These are phyloP conservation scores for Alternaria sp. DNA, from an alignment of 2,329 filamentous ascomycete genomes.

Conservation along the genomic window DNA sequence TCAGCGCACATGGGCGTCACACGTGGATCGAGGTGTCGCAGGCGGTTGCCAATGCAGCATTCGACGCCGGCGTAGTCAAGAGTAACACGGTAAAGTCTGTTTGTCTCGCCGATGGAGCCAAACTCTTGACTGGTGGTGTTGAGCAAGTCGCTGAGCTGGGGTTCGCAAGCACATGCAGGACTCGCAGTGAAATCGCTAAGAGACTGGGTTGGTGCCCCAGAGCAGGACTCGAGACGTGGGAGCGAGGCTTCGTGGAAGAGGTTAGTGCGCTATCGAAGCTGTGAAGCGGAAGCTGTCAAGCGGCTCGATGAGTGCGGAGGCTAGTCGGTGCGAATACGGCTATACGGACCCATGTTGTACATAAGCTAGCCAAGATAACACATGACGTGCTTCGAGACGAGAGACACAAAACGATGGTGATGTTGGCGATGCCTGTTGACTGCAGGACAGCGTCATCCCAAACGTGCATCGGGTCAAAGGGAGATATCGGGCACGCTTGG, in stretches of 20 bases:
- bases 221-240: neutral
- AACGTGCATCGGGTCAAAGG: neutral
- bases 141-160: neutral
- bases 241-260: slow-evolving; percentile 1
- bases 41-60: neutral
- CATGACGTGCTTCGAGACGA: neutral
- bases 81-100: neutral
- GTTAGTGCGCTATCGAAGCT: neutral
- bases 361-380: neutral
- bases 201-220: neutral
- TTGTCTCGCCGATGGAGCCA: neutral
- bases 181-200: slow-evolving; percentile 1
- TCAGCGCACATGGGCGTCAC: slow-evolving; percentile 1
- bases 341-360: neutral
- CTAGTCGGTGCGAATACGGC: neutral
- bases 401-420: neutral
- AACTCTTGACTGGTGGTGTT: neutral
- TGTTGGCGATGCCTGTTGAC: neutral
- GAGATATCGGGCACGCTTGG: neutral
- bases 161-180: neutral
- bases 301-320: neutral
- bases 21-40: neutral
- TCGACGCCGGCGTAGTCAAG: neutral
- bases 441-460: neutral
- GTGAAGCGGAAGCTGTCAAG: neutral